Evolutionary conservation across 441 rosid genomes (phyloP), one percentile per base, ranked within the genome.

Genomic region (Raphanus hybrid): DNA sequence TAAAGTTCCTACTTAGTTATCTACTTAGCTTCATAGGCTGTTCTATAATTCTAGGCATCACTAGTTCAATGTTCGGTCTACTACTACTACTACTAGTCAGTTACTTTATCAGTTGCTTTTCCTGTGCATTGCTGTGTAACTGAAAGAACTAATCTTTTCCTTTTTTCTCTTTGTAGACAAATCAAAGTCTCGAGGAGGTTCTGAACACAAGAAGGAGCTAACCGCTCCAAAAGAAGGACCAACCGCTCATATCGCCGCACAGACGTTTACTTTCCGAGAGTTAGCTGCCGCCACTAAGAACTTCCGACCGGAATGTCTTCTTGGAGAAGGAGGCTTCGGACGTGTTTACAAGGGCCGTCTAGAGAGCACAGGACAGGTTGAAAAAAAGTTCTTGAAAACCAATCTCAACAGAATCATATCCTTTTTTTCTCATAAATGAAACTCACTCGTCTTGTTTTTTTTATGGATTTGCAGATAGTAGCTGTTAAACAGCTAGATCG

Each of bases 261-360:
- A 91, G 76, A 96, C 94, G 35, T 96, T 96, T 86, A 90, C 97
- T 52, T 92, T 91, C 76, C 76, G 89, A 70, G 99, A 96, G 85
- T 91, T 96, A 77, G 99, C 98, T 52, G 82, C 88, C 20, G 97
- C 98, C 26, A 96, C 99, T 63, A 90, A 93, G 73, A 87, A 88
- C 82, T 96, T 96, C 62, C 80, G 92, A 80, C 92, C 81, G 27
- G 99, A 96, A 84, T 87, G 91, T 70, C 84, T 90, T 20, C 70
- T 96, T 66, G 97, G 99, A 60, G 99, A 96, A 91, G 99, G 99
- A 23, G 99, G 99, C 6, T 96, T 96, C 69, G 99, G 99, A 67
- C 97, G 85, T 70, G 99, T 96, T 73, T 96, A 96, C 84, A 96
- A 92, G 79, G 99, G 98, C 37, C 94, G 86, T 39, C 83, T 96